Percentiles rank a stretch among this genome's conserved stretches.
phyloP scores from a whole-genome alignment of 73 alveolate species.

The Paraurostyla sp. region DNA sequence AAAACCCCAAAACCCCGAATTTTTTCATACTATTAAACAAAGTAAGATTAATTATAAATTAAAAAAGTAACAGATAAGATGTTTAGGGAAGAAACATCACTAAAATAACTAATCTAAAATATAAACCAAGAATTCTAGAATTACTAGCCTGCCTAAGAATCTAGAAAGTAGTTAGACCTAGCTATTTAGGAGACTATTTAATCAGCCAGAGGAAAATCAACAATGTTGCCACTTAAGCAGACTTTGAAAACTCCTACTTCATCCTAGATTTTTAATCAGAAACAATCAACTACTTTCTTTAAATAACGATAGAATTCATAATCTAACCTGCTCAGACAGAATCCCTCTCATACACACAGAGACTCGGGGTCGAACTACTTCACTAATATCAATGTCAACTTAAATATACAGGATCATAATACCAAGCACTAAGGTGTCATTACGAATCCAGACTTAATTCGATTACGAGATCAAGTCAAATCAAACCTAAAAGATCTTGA shows the following conservation, averaged over 20 bases:
- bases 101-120: background rate
- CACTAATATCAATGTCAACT: constrained; percentile 8
- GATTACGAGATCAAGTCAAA: background rate
- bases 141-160: background rate
- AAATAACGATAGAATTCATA: background rate
- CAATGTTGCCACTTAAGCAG: background rate
- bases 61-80: background rate
- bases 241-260: too few species aligned
- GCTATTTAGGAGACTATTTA: constrained; percentile 9
- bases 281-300: background rate
- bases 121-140: background rate
- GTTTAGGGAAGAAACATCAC: background rate
- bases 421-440: background rate
- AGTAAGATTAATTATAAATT: background rate
- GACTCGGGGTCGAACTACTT: background rate
- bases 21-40: background rate
- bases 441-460: constrained; percentile 2
- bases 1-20: constrained; percentile 14
- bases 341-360: background rate
- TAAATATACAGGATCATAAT: constrained; percentile 3
- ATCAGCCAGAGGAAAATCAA: constrained; percentile 17
- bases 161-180: background rate
- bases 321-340: background rate
- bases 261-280: background rate
- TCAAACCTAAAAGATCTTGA: background rate